Conservation (phyloP, 306 rosid genomes). For the Sphenostylis stenocarpa region DNA sequence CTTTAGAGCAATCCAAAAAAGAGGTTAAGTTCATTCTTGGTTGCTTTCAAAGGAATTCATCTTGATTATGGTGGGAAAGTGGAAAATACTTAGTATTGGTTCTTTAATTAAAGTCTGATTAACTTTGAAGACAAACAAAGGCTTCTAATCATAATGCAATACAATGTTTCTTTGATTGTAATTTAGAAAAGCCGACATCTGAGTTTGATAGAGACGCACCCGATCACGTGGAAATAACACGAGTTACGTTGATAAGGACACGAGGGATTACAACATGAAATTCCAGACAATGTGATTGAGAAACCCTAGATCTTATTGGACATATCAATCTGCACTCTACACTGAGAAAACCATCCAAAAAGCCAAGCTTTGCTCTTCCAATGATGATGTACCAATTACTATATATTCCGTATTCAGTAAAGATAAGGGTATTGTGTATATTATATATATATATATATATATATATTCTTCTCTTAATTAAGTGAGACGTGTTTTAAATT, state of each 20-base stretch:
- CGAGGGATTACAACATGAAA: background rate
- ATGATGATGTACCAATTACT: too few species aligned
- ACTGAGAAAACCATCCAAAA: too few species aligned
- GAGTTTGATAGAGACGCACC: too few species aligned
- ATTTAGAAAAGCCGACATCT: background rate
- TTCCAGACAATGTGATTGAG: background rate
- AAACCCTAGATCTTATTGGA: background rate
- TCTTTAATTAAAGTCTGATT: background rate
- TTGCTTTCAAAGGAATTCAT: background rate
- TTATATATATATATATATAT: too few species aligned
- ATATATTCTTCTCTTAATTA: too few species aligned
- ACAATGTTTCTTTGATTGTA: background rate
- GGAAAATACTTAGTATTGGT: background rate
- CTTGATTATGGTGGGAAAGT: background rate
- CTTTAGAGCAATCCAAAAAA: too few species aligned
- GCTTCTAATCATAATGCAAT: background rate
- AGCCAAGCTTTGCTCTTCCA: too few species aligned
- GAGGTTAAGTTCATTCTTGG: background rate
- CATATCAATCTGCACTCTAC: too few species aligned
- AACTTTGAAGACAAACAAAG: background rate
- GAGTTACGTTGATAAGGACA: background rate
- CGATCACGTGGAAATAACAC: too few species aligned
- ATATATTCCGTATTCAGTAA: too few species aligned
- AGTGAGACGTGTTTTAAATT: too few species aligned
- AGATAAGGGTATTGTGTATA: too few species aligned